These are phyloP conservation scores for Leishmania arabica DNA, from an alignment of 208 protist species.

Conservation along the genomic window DNA sequence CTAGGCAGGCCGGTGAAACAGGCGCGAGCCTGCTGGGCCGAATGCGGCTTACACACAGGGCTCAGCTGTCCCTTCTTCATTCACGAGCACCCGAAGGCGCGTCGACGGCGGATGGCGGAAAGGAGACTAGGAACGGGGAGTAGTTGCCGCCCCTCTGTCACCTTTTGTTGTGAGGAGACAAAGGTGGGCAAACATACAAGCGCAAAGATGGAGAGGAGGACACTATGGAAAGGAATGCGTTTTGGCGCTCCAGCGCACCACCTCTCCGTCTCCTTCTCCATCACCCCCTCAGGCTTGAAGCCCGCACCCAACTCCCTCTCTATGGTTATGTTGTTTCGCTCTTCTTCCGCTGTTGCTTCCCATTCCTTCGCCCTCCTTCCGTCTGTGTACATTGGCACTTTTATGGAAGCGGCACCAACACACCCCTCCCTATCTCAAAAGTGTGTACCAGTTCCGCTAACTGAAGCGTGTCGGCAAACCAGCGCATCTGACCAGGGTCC, in stretches of 20 bases:
- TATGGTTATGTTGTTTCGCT: neutral
- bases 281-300: neutral
- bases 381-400: neutral
- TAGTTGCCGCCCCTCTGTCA: neutral
- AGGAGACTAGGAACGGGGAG: neutral
- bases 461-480: neutral
- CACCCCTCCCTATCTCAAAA: neutral
- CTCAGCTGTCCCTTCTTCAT: neutral
- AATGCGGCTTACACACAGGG: neutral
- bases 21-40: neutral
- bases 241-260: neutral
- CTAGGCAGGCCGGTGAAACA: neutral
- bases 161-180: neutral
- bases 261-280: neutral
- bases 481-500: neutral
- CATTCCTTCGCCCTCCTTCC: neutral
- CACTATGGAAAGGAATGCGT: neutral
- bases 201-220: neutral
- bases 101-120: neutral
- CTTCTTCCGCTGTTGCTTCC: neutral
- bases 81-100: neutral
- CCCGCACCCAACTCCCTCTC: neutral
- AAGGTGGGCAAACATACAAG: neutral
- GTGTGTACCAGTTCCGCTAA: neutral
- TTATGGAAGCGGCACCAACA: neutral